Percentiles rank a stretch among this genome's conserved stretches.
Conservation (phyloP, 2,329 filamentous ascomycete genomes). For the Aureobasidium sp. region DNA sequence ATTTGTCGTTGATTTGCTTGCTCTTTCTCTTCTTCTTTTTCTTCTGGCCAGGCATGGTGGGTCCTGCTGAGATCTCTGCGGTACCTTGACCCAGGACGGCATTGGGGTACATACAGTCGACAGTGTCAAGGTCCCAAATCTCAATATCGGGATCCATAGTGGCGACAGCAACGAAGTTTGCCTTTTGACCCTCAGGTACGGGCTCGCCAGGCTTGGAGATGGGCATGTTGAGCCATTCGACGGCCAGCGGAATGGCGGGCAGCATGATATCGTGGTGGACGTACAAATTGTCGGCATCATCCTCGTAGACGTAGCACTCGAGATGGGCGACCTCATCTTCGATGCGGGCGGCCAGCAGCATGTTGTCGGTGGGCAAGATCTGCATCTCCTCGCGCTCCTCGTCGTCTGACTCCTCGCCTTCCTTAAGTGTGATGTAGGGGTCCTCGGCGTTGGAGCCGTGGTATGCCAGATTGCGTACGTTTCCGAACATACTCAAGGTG, state of each 20-base stretch:
- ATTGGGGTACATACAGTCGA: constrained; percentile 98
- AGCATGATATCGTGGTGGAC: constrained; percentile 99
- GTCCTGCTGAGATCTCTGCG: constrained; percentile 27
- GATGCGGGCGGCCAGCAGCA: constrained; percentile 84
- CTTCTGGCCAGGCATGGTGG: constrained; percentile 45
- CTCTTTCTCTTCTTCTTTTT: constrained; percentile 90
- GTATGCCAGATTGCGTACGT: constrained; percentile 87
- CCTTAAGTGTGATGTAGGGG: constrained; percentile 85
- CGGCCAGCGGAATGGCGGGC: constrained; percentile 86
- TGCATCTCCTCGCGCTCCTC: constrained; percentile 92
- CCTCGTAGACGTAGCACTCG: constrained; percentile 96
- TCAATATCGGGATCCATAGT: constrained; percentile 99
- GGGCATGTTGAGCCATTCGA: constrained; percentile 94
- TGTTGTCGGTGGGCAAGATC: constrained; percentile 84
- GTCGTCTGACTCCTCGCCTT: constrained; percentile 58
- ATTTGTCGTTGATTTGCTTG: constrained; percentile 80
- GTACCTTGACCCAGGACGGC: constrained; percentile 79
- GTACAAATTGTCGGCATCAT: constrained; percentile 90
- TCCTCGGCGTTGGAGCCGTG: constrained; percentile 92
- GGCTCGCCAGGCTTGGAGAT: constrained; percentile 59
- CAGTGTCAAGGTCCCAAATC: constrained; percentile 92
- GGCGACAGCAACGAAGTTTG: constrained; percentile 90
- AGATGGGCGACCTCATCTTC: constrained; percentile 96
- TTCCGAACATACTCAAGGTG: constrained; percentile 87
- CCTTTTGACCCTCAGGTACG: constrained; percentile 55